phyloP scores from a whole-genome alignment of 2,329 filamentous ascomycete species.

The Proliferodiscus dingleyae region DNA sequence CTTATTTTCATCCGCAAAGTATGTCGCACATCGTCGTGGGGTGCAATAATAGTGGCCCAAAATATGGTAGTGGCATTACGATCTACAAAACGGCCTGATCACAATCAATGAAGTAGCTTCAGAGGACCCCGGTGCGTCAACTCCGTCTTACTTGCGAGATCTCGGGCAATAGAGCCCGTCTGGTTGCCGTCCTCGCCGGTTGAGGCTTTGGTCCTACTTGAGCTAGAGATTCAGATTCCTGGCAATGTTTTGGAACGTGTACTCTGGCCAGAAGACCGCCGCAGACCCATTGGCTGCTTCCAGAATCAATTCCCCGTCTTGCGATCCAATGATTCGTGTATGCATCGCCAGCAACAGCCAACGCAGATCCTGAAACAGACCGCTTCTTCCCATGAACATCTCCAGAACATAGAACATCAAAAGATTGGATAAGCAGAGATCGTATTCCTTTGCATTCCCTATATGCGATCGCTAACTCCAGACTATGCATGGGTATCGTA shows the following conservation, averaged over 20 bases:
- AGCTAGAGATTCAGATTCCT: no score
- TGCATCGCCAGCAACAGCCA: not conserved
- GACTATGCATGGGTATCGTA: slow-evolving; percentile 10
- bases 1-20: not conserved
- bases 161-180: no score
- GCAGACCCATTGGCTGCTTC: not conserved
- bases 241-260: not conserved
- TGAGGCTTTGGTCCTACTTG: no score
- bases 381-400: not conserved
- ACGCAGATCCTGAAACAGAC: slow-evolving; percentile 3
- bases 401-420: not conserved
- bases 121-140: no score
- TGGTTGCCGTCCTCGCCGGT: no score
- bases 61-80: no score
- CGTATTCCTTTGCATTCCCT: not conserved
- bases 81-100: no score
- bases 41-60: not conserved
- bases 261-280: not conserved
- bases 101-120: no score
- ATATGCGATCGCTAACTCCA: slow-evolving; percentile 4
- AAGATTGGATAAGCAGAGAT: no score
- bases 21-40: not conserved
- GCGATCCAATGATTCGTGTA: not conserved
- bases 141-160: no score
- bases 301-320: not conserved